These are phyloP conservation scores for Cyclotella baltica DNA, from an alignment of 108 stramenopile genomes.

Conservation along the genomic window DNA sequence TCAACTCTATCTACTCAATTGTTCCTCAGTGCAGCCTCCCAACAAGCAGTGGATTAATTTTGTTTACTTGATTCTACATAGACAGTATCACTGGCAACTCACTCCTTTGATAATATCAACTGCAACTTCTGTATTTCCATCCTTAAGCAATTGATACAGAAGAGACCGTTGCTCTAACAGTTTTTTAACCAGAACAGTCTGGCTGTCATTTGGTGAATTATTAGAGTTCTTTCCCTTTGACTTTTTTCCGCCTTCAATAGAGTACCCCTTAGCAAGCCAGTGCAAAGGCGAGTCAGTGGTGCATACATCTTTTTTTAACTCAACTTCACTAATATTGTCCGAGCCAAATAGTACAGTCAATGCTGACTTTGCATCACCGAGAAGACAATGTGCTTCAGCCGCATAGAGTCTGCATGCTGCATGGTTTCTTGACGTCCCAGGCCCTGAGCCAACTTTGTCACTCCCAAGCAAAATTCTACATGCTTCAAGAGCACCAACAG, in stretches of 20 bases:
- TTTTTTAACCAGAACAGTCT: background rate
- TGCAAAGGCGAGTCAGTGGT: slow-evolving; percentile 1
- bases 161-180: slow-evolving; percentile 9
- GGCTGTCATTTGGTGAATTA: background rate
- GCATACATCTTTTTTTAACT: slow-evolving; percentile 20
- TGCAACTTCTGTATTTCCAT: slow-evolving; percentile 30
- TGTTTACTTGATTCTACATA: background rate
- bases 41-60: no score
- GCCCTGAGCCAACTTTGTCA: background rate
- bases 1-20: no score
- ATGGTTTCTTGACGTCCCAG: slow-evolving; percentile 31
- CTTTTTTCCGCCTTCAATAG: background rate
- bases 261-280: slow-evolving; percentile 8
- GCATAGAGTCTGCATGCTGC: slow-evolving; percentile 77
- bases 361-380: slow-evolving; percentile 56
- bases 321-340: slow-evolving; percentile 43
- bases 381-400: slow-evolving; percentile 61
- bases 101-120: slow-evolving; percentile 9
- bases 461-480: slow-evolving; percentile 43
- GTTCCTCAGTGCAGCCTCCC: no score
- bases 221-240: background rate
- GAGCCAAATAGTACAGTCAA: slow-evolving; percentile 64
- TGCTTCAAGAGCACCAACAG: slow-evolving; percentile 48
- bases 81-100: no score
- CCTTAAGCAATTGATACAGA: slow-evolving; percentile 20